Percentiles rank a stretch among this genome's conserved stretches.
Evolutionary conservation across 1,139 yeast genomes (phyloP).

Genomic region (Yamadazyma dushanensis): DNA sequence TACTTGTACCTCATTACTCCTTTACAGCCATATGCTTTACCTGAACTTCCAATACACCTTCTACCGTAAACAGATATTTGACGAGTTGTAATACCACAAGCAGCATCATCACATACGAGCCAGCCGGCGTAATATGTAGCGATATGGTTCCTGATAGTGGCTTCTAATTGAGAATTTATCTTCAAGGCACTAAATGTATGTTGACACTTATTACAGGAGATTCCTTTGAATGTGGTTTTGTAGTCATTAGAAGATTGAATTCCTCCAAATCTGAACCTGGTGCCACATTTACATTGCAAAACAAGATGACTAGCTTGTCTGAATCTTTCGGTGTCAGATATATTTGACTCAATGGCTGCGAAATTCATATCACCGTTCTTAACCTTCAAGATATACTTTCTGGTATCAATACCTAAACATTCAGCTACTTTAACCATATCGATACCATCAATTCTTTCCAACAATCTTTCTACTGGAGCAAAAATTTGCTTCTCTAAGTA

Average conservation of each 20-base stretch:
- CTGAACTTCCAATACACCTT: constrained; percentile 71
- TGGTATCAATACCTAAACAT: constrained; percentile 74
- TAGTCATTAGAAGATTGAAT: constrained; percentile 62
- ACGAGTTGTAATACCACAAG: constrained; percentile 80
- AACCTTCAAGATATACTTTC: constrained; percentile 55
- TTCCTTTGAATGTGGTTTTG: constrained; percentile 64
- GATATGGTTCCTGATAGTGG: constrained; percentile 65
- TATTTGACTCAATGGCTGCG: constrained; percentile 78
- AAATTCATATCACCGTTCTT: constrained; percentile 42
- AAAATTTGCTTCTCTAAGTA: constrained; percentile 87
- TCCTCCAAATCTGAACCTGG: constrained; percentile 70
- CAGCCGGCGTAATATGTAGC: constrained; percentile 82
- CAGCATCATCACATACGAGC: constrained; percentile 79
- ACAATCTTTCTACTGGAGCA: constrained; percentile 87
- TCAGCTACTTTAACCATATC: constrained; percentile 79
- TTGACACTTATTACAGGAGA: constrained; percentile 65
- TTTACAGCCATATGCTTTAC: constrained; percentile 68
- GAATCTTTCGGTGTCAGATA: constrained; percentile 82
- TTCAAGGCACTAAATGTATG: constrained; percentile 50
- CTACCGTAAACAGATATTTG: constrained; percentile 89
- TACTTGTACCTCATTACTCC: constrained; percentile 83
- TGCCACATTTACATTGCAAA: constrained; percentile 65
- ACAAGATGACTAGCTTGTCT: constrained; percentile 57
- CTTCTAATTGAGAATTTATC: constrained; percentile 72
- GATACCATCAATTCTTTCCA: constrained; percentile 84